Percentiles rank a stretch among this genome's conserved stretches.
These are phyloP conservation scores for Globisporangium paddicum DNA, from an alignment of 352 stramenopile genomes.

Conservation along the genomic window DNA sequence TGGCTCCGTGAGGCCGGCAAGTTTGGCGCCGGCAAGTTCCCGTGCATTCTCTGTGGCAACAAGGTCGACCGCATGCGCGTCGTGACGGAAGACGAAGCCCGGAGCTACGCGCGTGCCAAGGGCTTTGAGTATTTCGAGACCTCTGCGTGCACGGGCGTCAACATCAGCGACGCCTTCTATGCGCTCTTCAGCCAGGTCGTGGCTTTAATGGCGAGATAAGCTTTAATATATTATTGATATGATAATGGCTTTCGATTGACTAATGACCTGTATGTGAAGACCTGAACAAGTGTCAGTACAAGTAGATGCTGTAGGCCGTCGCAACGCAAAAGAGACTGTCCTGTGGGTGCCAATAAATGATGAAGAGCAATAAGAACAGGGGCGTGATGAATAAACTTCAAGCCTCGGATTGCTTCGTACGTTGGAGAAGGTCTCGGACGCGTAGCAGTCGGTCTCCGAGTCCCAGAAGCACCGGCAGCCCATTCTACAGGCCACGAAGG, in stretches of 20 bases:
- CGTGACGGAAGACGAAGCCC: slow-evolving; percentile 79
- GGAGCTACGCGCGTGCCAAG: slow-evolving; percentile 62
- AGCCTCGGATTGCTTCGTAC: slow-evolving; percentile 23
- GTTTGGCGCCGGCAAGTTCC: slow-evolving; percentile 86
- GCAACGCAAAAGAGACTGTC: slow-evolving; percentile 88
- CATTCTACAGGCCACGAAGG: slow-evolving; percentile 61
- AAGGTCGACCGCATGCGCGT: slow-evolving; percentile 82
- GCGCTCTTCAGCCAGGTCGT: slow-evolving; percentile 70
- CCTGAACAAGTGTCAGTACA: slow-evolving; percentile 52
- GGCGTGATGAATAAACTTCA: neutral
- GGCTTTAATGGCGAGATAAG: slow-evolving; percentile 24
- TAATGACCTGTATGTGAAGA: too few relatives aligned
- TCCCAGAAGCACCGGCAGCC: slow-evolving; percentile 90
- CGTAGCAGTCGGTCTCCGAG: slow-evolving; percentile 85
- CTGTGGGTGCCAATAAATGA: slow-evolving; percentile 20
- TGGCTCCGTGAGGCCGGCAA: slow-evolving; percentile 88
- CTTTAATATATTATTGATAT: neutral
- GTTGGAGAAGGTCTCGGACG: slow-evolving; percentile 88
- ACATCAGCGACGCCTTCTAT: slow-evolving; percentile 85
- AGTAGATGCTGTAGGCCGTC: slow-evolving; percentile 86
- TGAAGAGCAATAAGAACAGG: neutral
- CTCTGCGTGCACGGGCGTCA: slow-evolving; percentile 84
- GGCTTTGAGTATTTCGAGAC: slow-evolving; percentile 92
- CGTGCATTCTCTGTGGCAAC: slow-evolving; percentile 89
- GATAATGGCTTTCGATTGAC: too few relatives aligned